Percentiles rank a stretch among this genome's conserved stretches.
Evolutionary conservation across 192 early-diverging fungal species (phyloP).

Genomic region (Geosiphon pyriformis): DNA sequence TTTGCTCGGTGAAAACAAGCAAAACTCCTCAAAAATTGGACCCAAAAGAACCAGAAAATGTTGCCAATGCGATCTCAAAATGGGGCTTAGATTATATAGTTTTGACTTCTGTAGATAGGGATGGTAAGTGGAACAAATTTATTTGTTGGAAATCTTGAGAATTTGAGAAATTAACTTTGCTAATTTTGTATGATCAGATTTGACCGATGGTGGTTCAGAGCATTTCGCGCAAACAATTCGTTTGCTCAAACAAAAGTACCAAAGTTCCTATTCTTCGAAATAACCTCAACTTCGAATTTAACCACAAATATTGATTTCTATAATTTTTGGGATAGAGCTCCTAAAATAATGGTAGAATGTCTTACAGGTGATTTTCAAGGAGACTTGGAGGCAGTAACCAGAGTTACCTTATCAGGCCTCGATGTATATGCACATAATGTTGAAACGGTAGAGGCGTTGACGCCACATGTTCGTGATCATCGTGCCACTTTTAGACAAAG

Average conservation of each 20-base stretch:
- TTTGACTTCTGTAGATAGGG: slow-evolving; percentile 94
- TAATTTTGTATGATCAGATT: too few relatives aligned
- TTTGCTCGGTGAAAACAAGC: slow-evolving; percentile 98
- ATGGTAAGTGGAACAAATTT: slow-evolving; percentile 57
- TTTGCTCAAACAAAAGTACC: slow-evolving; percentile 82
- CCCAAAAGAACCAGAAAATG: slow-evolving; percentile 86
- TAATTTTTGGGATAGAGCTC: slow-evolving; percentile 48
- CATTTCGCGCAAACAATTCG: slow-evolving; percentile 92
- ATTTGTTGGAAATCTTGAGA: too few relatives aligned
- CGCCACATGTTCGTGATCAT: slow-evolving; percentile 86
- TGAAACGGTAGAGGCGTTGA: slow-evolving; percentile 90
- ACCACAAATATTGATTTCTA: background rate
- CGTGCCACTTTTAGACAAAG: slow-evolving; percentile 91
- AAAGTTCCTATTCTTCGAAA: slow-evolving; percentile 18
- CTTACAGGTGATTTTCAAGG: slow-evolving; percentile 93
- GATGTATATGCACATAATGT: slow-evolving; percentile 99
- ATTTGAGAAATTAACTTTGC: too few relatives aligned
- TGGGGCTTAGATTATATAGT: slow-evolving; percentile 98
- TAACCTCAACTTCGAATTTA: background rate
- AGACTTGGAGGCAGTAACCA: slow-evolving; percentile 64
- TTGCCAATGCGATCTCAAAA: slow-evolving; percentile 83
- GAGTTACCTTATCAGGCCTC: slow-evolving; percentile 84
- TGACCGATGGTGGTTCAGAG: slow-evolving; percentile 82
- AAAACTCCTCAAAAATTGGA: slow-evolving; percentile 78
- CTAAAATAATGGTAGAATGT: slow-evolving; percentile 92